Evolutionary conservation across 108 stramenopile genomes (phyloP).

Genomic region (Nannochloropsis oceanica): DNA sequence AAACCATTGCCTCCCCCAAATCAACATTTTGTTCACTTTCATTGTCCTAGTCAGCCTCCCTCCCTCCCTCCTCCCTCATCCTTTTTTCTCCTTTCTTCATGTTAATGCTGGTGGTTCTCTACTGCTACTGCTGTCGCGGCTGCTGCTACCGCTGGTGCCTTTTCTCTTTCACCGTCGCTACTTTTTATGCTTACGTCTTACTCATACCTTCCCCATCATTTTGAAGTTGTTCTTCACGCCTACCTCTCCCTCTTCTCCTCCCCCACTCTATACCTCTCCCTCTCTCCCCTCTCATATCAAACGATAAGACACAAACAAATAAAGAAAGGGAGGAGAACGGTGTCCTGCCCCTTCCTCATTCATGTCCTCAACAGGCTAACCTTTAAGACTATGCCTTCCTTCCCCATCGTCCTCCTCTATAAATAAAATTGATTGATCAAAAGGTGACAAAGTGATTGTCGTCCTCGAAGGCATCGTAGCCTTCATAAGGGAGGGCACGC

Average conservation of each 20-base stretch:
- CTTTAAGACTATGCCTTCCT: background rate
- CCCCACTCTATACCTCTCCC: background rate
- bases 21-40: no score
- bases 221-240: background rate
- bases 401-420: background rate
- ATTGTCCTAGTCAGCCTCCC: no score
- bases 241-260: background rate
- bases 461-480: slow-evolving; percentile 18
- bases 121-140: no score
- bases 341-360: background rate
- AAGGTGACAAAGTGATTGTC: slow-evolving; percentile 10
- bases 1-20: no score
- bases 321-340: background rate
- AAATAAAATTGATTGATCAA: background rate
- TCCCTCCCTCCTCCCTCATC: no score
- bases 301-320: background rate
- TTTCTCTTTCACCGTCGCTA: no score
- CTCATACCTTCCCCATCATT: background rate
- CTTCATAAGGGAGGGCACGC: slow-evolving; percentile 7
- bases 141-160: no score
- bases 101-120: no score
- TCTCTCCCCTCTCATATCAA: background rate
- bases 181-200: no score
- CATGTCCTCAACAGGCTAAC: background rate
- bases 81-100: no score